Conservation (phyloP, 176 grass and related monocot species). For the barley (Hordeum vulgare) region MorexV3_pseudomolecules_assembly NC_058524.1:25533688-25534187, state of each 20-base stretch:
- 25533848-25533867: conserved; percentile 11
- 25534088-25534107: not conserved
- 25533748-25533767: conserved; percentile 7
- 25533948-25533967: not conserved
- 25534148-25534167: conserved; percentile 94
- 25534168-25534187: conserved; percentile 32
- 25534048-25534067: not conserved
- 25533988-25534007: not conserved
- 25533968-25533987: not conserved
- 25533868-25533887: not conserved
- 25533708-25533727: not conserved
- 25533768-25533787: conserved; percentile 1
- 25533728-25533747: conserved; percentile 3
- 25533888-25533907: not conserved
- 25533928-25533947: not conserved
- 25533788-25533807: conserved; percentile 92
- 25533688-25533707: not conserved
- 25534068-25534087: not conserved
- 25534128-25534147: conserved; percentile 94
- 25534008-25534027: not conserved
- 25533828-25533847: conserved; percentile 78
- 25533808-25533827: conserved; percentile 86
- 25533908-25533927: not conserved
- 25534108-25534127: conserved; percentile 70
- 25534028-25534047: not conserved